Base-by-base conservation (phyloP, 129 eudicot species). In the Silybum marianum region DNA sequence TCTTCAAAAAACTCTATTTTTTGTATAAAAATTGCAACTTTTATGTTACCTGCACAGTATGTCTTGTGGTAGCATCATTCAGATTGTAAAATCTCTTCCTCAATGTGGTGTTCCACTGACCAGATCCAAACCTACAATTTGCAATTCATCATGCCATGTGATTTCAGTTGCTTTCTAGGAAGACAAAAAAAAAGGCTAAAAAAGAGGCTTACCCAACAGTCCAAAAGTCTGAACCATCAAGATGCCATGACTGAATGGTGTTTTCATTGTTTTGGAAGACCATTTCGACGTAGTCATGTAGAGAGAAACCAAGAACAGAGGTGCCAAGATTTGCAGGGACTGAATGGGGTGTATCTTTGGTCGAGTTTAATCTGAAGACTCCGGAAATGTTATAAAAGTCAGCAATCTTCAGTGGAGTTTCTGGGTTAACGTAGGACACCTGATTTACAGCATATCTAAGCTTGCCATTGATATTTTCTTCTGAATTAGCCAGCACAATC, bases 191-290 rank as follows among this genome's bases (percentile, higher is more conserved):
- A 75, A 23, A 32, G 34, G 4, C 3, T n/a, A 51, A 22, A 44
- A 73, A 39, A 51, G 42, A 38, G 2, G 30, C 97, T 80, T 87
- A 93, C 98, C 93, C 98, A 16, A 93, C 97, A n/a, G 84, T 23
- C 93, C 93, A 91, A 85, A 94, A 94, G 75, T 88, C 96, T 60
- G 85, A 74, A 71, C 98, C 98, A 84, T 91, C 98, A 74, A 93
- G 88, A 89, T 93, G 98, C 87, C 90, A 93, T 76, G 98, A 90
- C 40, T 93, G 98, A 58, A 90, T 28, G 66, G 91, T 74, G 34
- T 82, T 81, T 46, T 94, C 98, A 14, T 86, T 88, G 82, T 94
- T 94, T 72, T 94, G 98, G 88, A 94, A 94, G 63, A 94, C 42
- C 24, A 94, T 78, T 82, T 94, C 98, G 2, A 85, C 86, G 21